Evolutionary conservation across 176 grass and related monocot species (phyloP).

Genomic region (Tillandsia fasciculata): DNA sequence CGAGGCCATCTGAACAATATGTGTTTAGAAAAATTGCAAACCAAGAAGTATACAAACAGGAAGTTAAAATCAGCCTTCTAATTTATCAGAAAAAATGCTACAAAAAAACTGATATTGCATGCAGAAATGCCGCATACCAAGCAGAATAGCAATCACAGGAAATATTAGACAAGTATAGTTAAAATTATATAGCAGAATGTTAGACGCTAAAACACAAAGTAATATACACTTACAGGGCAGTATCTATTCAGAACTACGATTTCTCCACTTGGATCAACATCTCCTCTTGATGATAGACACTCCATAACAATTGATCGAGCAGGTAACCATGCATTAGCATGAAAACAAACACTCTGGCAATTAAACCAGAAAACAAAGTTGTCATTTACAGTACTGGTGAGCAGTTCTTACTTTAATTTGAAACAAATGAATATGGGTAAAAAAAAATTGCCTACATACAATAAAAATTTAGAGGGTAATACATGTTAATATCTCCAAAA

Average conservation of each 20-base stretch:
- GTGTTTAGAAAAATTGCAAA: too few relatives aligned
- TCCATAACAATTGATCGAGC: slow-evolving; percentile 81
- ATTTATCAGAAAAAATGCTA: too few relatives aligned
- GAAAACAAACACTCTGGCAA: slow-evolving; percentile 61
- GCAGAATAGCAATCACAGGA: too few relatives aligned
- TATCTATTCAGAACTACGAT: slow-evolving; percentile 83
- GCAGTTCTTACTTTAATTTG: background rate
- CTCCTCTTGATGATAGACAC: slow-evolving; percentile 65
- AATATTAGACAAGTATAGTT: too few relatives aligned
- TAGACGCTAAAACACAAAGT: background rate
- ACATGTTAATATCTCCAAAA: too few relatives aligned
- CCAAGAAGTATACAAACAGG: too few relatives aligned
- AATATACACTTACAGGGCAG: slow-evolving; percentile 61
- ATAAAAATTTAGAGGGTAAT: background rate
- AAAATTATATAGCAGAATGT: background rate
- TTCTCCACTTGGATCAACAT: slow-evolving; percentile 80
- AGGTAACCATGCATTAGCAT: slow-evolving; percentile 89
- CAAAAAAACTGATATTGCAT: too few relatives aligned
- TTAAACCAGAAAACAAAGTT: slow-evolving; percentile 8
- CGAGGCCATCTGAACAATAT: too few relatives aligned
- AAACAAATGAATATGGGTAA: background rate
- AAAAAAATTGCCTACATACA: background rate
- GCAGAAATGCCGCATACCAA: too few relatives aligned
- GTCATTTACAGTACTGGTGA: background rate
- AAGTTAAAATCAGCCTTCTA: too few relatives aligned